Evolutionary conservation across 1,139 yeast genomes (phyloP).

Genomic region (Lodderomyces beijingensis): DNA sequence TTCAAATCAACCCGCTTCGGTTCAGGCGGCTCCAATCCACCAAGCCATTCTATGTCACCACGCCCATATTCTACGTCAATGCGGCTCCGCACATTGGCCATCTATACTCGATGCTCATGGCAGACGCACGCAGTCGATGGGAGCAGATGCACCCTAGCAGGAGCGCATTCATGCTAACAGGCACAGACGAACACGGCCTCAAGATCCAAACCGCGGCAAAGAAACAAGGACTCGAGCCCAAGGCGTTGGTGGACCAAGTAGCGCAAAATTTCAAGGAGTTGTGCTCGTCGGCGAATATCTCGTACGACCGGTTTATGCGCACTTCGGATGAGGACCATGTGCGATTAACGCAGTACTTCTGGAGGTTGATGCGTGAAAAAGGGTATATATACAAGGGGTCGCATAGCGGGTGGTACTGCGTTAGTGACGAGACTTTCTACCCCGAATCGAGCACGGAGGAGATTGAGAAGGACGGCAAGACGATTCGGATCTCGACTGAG

Average conservation of each 20-base stretch:
- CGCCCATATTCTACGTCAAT: conserved; percentile 95
- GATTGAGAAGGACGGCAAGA: conserved; percentile 31
- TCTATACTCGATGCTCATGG: conserved; percentile 77
- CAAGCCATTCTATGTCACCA: conserved; percentile 59
- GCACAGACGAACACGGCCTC: conserved; percentile 96
- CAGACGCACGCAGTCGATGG: conserved; percentile 81
- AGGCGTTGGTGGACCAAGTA: conserved; percentile 67
- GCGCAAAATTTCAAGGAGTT: conserved; percentile 60
- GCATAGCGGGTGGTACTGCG: conserved; percentile 93
- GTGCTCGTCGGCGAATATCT: conserved; percentile 53
- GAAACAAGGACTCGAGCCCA: conserved; percentile 49
- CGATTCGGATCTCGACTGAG: conserved; percentile 54
- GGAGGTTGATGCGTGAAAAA: conserved; percentile 56
- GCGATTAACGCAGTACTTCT: conserved; percentile 58
- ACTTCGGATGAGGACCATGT: conserved; percentile 85
- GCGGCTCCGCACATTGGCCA: conserved; percentile 96
- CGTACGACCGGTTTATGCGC: conserved; percentile 75
- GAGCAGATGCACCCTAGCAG: conserved; percentile 35
- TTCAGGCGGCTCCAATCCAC: conserved; percentile 8
- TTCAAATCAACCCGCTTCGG: too few relatives aligned
- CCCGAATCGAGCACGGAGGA: conserved; percentile 73
- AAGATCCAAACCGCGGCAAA: conserved; percentile 76
- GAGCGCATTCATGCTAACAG: conserved; percentile 65
- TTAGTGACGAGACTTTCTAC: conserved; percentile 92
- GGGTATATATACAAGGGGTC: conserved; percentile 77